These are phyloP conservation scores for Oenanthe sinensis DNA, from an alignment of 129 eudicot species.

Conservation along the genomic window DNA sequence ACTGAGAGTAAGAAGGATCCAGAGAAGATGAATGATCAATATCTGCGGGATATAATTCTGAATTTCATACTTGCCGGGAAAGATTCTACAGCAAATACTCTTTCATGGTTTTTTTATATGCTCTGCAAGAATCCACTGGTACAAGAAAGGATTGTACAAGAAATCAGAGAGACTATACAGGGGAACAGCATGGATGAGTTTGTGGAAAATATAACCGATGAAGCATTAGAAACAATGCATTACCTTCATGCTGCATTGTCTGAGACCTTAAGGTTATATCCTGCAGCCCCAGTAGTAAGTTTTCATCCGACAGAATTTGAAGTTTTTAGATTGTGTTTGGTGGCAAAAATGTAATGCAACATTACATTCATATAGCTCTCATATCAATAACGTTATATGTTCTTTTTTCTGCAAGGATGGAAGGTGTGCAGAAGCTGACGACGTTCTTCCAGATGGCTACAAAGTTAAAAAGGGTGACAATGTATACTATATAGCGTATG, in stretches of 20 bases:
- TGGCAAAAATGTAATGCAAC: not conserved
- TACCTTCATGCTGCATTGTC: conserved; percentile 12
- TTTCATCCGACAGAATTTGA: not conserved
- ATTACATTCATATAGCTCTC: not conserved
- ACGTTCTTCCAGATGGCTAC: conserved; percentile 76
- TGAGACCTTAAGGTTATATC: conserved; percentile 9
- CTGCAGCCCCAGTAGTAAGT: conserved; percentile 6
- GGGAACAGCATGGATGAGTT: conserved; percentile 3
- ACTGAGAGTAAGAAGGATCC: conserved; percentile 1
- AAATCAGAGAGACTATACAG: not conserved
- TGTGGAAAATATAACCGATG: conserved; percentile 1
- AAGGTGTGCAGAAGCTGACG: conserved; percentile 65
- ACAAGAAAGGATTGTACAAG: conserved; percentile 7
- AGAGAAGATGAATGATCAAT: conserved; percentile 7
- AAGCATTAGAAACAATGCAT: not conserved
- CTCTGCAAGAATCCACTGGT: conserved; percentile 8
- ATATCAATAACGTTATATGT: not conserved
- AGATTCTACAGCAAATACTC: conserved; percentile 9
- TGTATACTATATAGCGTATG: conserved; percentile 65
- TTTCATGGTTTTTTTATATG: conserved; percentile 9
- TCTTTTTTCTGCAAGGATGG: conserved; percentile 43
- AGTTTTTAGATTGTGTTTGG: not conserved
- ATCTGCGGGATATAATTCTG: conserved; percentile 10
- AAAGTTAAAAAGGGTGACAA: conserved; percentile 69
- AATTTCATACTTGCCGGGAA: conserved; percentile 1